phyloP scores from a whole-genome alignment of 768 basidiomycete genomes.

The Daedaleopsis nitida region DNA sequence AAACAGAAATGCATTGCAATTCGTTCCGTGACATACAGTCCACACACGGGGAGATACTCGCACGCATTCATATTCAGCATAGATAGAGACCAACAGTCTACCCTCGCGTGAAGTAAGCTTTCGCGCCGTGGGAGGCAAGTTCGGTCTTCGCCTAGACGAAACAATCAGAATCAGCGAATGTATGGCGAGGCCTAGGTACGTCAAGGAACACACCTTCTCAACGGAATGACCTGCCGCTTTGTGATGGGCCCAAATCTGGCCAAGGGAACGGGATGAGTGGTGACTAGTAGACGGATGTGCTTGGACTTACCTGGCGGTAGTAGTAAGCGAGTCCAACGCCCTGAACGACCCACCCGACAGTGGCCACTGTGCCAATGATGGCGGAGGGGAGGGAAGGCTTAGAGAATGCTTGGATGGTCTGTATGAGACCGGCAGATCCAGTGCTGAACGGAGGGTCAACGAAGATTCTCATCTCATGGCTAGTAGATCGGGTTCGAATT shows the following conservation, averaged over 20 bases:
- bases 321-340: slow-evolving; percentile 80
- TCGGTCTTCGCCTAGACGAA: slow-evolving; percentile 69
- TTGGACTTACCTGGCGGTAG: slow-evolving; percentile 65
- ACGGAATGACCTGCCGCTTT: slow-evolving; percentile 85
- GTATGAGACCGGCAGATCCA: slow-evolving; percentile 93
- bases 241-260: slow-evolving; percentile 76
- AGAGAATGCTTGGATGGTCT: slow-evolving; percentile 82
- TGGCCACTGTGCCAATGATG: slow-evolving; percentile 77
- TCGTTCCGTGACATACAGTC: slow-evolving; percentile 6
- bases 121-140: slow-evolving; percentile 81
- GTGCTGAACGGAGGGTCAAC: slow-evolving; percentile 51
- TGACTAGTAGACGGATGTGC: slow-evolving; percentile 17
- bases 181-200: neutral
- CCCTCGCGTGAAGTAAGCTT: slow-evolving; percentile 85
- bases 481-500: neutral
- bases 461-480: neutral
- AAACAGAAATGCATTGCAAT: neutral
- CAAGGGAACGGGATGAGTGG: slow-evolving; percentile 8
- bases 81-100: slow-evolving; percentile 29
- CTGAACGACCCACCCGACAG: slow-evolving; percentile 87
- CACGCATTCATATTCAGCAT: neutral
- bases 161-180: slow-evolving; percentile 16
- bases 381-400: slow-evolving; percentile 75
- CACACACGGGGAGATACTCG: neutral
- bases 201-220: slow-evolving; percentile 59